Evolutionary conservation across 2,329 filamentous ascomycete genomes (phyloP).

Genomic region (Colletotrichum gigasporum): DNA sequence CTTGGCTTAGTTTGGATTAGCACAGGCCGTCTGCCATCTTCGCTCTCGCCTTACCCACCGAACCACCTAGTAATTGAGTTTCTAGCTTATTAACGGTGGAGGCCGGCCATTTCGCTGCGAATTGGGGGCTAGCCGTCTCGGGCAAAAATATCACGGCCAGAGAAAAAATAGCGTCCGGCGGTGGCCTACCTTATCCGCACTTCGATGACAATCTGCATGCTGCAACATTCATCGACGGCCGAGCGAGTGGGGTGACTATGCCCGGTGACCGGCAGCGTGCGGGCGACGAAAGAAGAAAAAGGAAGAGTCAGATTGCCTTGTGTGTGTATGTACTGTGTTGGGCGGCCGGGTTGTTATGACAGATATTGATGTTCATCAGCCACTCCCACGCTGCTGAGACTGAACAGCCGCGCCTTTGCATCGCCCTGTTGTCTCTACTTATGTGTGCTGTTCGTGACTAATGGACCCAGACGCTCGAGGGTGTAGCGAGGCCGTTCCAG

Average conservation of each 20-base stretch:
- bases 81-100: slow-evolving; percentile 20
- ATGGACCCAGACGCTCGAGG: background rate
- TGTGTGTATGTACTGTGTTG: background rate
- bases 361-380: background rate
- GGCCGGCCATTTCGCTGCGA: slow-evolving; percentile 1
- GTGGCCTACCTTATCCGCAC: background rate
- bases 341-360: background rate
- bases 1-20: background rate
- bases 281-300: background rate
- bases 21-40: background rate
- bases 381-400: background rate
- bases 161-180: background rate
- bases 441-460: background rate
- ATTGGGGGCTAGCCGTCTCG: slow-evolving; percentile 4
- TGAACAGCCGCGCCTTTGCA: slow-evolving; percentile 1
- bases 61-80: slow-evolving; percentile 13
- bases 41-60: slow-evolving; percentile 9
- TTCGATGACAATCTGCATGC: background rate
- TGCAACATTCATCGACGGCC: slow-evolving; percentile 1
- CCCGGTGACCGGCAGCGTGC: background rate
- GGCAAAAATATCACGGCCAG: slow-evolving; percentile 1
- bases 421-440: background rate
- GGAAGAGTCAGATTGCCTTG: background rate
- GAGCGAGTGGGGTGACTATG: background rate
- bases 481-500: background rate